Evolutionary conservation across 495 filamentous ascomycete species (phyloP).

Genomic region (Glutinoglossum americanum): DNA sequence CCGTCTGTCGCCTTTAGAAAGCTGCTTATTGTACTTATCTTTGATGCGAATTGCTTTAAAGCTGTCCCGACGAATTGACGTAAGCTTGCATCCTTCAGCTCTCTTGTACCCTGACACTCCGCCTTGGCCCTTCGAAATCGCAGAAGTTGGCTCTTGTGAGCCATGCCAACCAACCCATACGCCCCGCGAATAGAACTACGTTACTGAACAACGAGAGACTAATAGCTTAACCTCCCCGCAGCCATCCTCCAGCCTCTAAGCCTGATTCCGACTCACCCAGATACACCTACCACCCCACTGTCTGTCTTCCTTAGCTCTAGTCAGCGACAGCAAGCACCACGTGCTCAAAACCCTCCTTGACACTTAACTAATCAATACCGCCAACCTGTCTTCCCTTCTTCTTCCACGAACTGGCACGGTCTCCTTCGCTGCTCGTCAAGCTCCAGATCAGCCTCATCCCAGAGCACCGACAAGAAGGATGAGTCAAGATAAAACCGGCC

Average conservation of each 20-base stretch:
- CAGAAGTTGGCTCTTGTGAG: neutral
- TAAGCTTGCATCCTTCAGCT: neutral
- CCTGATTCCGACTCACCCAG: neutral
- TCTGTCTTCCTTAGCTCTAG: neutral
- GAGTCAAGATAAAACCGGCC: conserved; percentile 4
- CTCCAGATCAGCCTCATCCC: neutral
- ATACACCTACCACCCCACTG: neutral
- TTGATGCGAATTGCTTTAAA: neutral
- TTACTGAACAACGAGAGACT: neutral
- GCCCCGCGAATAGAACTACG: neutral
- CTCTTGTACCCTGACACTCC: neutral
- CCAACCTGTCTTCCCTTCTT: conserved; percentile 2
- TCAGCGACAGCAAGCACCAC: neutral
- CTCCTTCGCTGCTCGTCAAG: neutral
- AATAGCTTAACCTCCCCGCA: neutral
- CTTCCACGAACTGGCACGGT: neutral
- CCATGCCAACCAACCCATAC: neutral
- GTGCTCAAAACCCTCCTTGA: neutral
- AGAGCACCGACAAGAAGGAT: neutral
- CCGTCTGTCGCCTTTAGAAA: neutral
- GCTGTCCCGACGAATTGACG: neutral
- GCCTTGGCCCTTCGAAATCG: neutral
- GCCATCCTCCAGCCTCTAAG: neutral
- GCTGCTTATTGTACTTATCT: neutral
- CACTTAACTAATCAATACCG: neutral